A percentile compares a stretch with the other conserved stretches of the same genome.
phyloP scores from a whole-genome alignment of 257 asterid species.

The Solanum pinnatisectum region DNA sequence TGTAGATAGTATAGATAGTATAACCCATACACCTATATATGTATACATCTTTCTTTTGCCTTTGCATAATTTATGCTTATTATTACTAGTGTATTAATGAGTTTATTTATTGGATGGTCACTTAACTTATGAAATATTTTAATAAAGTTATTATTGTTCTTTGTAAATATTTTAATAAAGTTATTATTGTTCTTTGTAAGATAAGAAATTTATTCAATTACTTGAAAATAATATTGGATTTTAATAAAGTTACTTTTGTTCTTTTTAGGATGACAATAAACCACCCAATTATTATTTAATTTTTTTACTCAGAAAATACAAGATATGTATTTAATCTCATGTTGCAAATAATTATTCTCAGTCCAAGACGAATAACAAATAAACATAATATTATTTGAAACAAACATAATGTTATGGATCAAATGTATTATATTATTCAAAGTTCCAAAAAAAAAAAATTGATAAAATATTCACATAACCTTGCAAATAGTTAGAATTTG shows the following conservation, averaged over 20 bases:
- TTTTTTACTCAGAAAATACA: background rate
- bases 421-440: no score
- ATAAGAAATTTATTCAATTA: background rate
- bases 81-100: background rate
- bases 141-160: no score
- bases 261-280: background rate
- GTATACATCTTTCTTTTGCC: background rate
- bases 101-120: background rate
- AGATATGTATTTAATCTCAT: background rate
- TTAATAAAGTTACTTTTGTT: background rate
- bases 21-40: background rate
- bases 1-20: background rate
- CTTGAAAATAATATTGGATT: background rate
- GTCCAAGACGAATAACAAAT: background rate
- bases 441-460: background rate
- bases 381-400: no score
- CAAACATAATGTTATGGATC: background rate
- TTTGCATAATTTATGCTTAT: slow-evolving; percentile 7
- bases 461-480: background rate
- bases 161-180: background rate
- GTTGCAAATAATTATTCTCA: no score
- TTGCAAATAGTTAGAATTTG: background rate
- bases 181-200: background rate
- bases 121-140: background rate
- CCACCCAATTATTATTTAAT: background rate